A percentile compares a stretch with the other conserved stretches of the same genome.
These are phyloP conservation scores for Fusarium humuli DNA, from an alignment of 2,329 filamentous ascomycete genomes.

Conservation along the genomic window DNA sequence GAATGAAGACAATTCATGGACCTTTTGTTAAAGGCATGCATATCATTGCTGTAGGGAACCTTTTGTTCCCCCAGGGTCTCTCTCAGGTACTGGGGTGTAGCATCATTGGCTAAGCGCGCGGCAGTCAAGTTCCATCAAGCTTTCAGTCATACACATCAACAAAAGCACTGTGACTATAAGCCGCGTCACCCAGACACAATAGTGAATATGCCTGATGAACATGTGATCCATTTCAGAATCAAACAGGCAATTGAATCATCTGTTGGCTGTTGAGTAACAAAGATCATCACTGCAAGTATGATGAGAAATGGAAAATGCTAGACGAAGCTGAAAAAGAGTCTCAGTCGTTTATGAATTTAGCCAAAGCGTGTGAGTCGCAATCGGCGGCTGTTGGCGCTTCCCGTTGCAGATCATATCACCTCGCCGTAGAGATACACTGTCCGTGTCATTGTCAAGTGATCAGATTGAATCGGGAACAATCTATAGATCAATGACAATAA, in stretches of 20 bases:
- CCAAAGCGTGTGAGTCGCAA: slow-evolving; percentile 26
- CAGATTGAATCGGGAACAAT: slow-evolving; percentile 21
- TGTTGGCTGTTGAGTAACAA: not conserved
- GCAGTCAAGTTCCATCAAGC: slow-evolving; percentile 28
- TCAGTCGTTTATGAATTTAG: slow-evolving; percentile 14
- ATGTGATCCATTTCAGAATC: slow-evolving; percentile 13
- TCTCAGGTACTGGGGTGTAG: not conserved
- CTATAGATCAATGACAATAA: not conserved
- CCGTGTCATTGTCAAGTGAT: slow-evolving; percentile 12
- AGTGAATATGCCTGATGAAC: slow-evolving; percentile 8
- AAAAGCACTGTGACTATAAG: not conserved
- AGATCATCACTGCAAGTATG: slow-evolving; percentile 1
- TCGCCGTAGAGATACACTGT: slow-evolving; percentile 3
- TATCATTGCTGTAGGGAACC: not conserved
- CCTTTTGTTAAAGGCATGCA: not conserved
- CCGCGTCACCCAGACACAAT: slow-evolving; percentile 23
- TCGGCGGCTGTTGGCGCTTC: slow-evolving; percentile 35
- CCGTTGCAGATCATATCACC: slow-evolving; percentile 30
- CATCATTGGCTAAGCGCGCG: slow-evolving; percentile 34
- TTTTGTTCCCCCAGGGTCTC: not conserved
- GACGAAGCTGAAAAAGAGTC: not conserved
- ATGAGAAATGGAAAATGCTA: slow-evolving; percentile 8
- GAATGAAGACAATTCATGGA: not conserved
- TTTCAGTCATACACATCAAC: not conserved
- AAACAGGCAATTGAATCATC: slow-evolving; percentile 9